Evolutionary conservation across 345 rosid genomes (phyloP).

Genomic region (sweet orange (Citrus sinensis)): DVS_A1.0 CM039167.1:2513001-2513500

Average conservation of each 20-base stretch:
- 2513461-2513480: conserved; percentile 70
- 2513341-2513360: conserved; percentile 18
- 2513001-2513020: too few species aligned
- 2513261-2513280: neutral
- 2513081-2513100: too few species aligned
- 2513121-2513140: too few species aligned
- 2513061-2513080: too few species aligned
- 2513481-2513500: conserved; percentile 96
- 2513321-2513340: neutral
- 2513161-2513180: too few species aligned
- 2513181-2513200: too few species aligned
- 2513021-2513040: too few species aligned
- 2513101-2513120: too few species aligned
- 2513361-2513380: conserved; percentile 35
- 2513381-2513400: conserved; percentile 67
- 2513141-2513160: too few species aligned
- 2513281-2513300: neutral
- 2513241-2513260: neutral
- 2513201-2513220: neutral
- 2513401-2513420: conserved; percentile 82
- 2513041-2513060: too few species aligned
- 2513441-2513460: conserved; percentile 99
- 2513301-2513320: neutral
- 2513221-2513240: neutral
- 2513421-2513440: conserved; percentile 88